A percentile compares a stretch with the other conserved stretches of the same genome.
Evolutionary conservation across 495 filamentous ascomycete species (phyloP).

Genomic region (Hyaloscypha finlandica): DNA sequence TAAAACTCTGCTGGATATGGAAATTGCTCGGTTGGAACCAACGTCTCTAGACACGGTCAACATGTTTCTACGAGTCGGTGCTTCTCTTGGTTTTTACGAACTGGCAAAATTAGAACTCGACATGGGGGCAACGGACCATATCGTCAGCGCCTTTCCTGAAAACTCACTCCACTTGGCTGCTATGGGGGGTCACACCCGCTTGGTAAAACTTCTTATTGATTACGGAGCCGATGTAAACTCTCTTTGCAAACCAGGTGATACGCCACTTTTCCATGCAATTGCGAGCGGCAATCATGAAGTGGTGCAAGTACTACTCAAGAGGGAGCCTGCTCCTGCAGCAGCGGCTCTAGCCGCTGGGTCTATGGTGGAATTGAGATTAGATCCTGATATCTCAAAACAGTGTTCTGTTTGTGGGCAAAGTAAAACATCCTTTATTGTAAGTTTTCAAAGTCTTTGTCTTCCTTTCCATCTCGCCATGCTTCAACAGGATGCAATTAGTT

Average conservation of each 20-base stretch:
- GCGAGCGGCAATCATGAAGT: conserved; percentile 4
- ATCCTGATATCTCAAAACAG: neutral
- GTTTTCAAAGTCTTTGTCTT: conserved; percentile 4
- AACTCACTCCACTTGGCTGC: conserved; percentile 8
- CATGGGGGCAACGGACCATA: conserved; percentile 11
- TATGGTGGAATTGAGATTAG: conserved; percentile 4
- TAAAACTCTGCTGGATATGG: conserved; percentile 7
- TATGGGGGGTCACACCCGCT: neutral
- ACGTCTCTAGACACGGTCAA: neutral
- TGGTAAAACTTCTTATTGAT: conserved; percentile 10
- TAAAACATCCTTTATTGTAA: conserved; percentile 7
- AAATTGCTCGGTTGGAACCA: conserved; percentile 6
- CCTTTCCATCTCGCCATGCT: neutral
- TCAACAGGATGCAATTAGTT: neutral
- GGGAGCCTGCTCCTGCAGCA: neutral
- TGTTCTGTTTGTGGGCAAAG: conserved; percentile 4
- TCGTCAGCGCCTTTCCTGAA: conserved; percentile 5
- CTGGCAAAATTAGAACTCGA: conserved; percentile 10
- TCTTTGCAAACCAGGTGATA: neutral
- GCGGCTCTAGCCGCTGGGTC: neutral
- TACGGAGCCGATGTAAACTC: conserved; percentile 7
- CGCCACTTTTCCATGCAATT: conserved; percentile 3
- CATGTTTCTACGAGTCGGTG: conserved; percentile 3
- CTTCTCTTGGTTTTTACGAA: conserved; percentile 11
- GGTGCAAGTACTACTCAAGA: neutral